A percentile compares a stretch with the other conserved stretches of the same genome.
phyloP scores from a whole-genome alignment of 306 rosid genomes.

The Alnus rubra region DNA sequence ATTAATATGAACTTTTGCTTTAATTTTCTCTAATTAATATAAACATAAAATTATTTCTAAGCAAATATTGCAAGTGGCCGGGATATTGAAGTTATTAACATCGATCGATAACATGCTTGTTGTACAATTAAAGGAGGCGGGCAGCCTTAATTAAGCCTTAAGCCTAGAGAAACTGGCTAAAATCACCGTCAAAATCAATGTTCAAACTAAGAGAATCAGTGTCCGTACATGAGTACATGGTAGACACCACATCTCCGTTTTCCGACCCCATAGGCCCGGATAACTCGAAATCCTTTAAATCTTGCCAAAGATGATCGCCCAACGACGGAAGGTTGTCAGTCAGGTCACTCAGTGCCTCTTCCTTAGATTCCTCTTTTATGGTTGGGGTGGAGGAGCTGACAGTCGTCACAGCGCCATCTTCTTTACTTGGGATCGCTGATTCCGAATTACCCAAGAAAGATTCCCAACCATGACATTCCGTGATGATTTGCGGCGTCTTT shows the following conservation, averaged over 20 bases:
- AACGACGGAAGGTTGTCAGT: slow-evolving; percentile 28
- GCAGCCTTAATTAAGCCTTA: too few species aligned
- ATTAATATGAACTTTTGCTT: too few species aligned
- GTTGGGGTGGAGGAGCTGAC: background rate
- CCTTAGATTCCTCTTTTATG: slow-evolving; percentile 39
- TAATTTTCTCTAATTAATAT: too few species aligned
- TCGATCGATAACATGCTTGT: too few species aligned
- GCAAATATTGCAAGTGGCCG: too few species aligned
- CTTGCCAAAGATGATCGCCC: slow-evolving; percentile 50
- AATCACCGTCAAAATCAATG: slow-evolving; percentile 27
- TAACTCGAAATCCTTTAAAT: slow-evolving; percentile 49
- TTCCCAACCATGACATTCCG: slow-evolving; percentile 27
- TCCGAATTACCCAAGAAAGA: slow-evolving; percentile 22
- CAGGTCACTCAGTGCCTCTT: slow-evolving; percentile 35
- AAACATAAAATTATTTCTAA: too few species aligned
- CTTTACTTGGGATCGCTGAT: slow-evolving; percentile 20
- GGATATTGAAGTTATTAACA: too few species aligned
- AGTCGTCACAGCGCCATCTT: background rate
- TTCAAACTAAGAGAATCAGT: slow-evolving; percentile 20
- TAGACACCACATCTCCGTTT: slow-evolving; percentile 22
- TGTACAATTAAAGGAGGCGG: too few species aligned
- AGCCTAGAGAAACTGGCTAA: slow-evolving; percentile 22
- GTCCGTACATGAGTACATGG: slow-evolving; percentile 37
- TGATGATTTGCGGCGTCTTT: slow-evolving; percentile 45
- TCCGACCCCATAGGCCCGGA: slow-evolving; percentile 31